A percentile compares a stretch with the other conserved stretches of the same genome.
Conservation (phyloP, 352 stramenopile genomes). For the Elongisporangium prolatum region DNA sequence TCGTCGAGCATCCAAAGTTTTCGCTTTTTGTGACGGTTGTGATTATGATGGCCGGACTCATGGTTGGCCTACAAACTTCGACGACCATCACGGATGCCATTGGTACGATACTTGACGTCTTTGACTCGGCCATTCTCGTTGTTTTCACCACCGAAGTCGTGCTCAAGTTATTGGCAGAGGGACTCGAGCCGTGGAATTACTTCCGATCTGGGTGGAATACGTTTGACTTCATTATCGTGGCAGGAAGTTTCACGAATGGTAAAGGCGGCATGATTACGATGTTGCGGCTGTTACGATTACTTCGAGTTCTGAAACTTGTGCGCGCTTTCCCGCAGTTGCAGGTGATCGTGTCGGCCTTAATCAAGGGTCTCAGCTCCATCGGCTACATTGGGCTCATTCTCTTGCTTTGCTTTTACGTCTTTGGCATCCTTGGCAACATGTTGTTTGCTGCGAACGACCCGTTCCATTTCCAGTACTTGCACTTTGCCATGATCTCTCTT, state of each 20-base stretch:
- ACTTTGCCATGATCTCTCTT: constrained; percentile 87
- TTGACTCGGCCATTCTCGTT: constrained; percentile 66
- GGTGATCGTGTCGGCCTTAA: constrained; percentile 88
- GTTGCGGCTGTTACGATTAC: constrained; percentile 71
- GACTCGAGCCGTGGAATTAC: constrained; percentile 71
- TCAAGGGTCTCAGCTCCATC: constrained; percentile 85
- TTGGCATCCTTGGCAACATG: constrained; percentile 89
- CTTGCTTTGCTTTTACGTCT: constrained; percentile 89
- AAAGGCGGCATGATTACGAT: constrained; percentile 80
- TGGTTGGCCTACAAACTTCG: constrained; percentile 80
- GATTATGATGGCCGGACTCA: constrained; percentile 65
- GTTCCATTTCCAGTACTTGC: constrained; percentile 85
- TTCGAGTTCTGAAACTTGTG: constrained; percentile 87
- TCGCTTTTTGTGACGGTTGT: constrained; percentile 71
- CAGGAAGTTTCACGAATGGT: constrained; percentile 61
- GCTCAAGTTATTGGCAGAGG: constrained; percentile 75
- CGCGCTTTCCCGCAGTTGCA: constrained; percentile 81
- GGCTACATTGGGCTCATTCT: constrained; percentile 89
- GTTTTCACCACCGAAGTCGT: constrained; percentile 77
- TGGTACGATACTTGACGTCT: constrained; percentile 28
- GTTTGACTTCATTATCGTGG: constrained; percentile 84
- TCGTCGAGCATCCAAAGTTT: constrained; percentile 57
- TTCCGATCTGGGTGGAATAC: constrained; percentile 75
- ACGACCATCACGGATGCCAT: constrained; percentile 40
- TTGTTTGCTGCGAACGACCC: constrained; percentile 86